Evolutionary conservation across 495 filamentous ascomycete species (phyloP).

Genomic region (Cryomyces minteri): DNA sequence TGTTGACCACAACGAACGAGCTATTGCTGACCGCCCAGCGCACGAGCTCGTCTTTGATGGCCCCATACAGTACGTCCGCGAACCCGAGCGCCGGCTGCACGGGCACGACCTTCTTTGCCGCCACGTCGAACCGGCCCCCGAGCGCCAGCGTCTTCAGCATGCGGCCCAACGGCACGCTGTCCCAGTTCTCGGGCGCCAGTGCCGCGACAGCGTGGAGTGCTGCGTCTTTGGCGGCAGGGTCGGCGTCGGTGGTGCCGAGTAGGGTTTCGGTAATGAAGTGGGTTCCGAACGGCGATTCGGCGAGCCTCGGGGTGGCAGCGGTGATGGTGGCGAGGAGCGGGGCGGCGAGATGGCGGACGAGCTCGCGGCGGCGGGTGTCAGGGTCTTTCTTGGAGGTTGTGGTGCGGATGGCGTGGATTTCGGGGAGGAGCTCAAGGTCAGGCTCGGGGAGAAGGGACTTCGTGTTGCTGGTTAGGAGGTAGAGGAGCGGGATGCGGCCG

Average conservation of each 20-base stretch:
- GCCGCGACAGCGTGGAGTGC: slow-evolving; percentile 55
- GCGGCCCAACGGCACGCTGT: slow-evolving; percentile 48
- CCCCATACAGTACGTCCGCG: slow-evolving; percentile 54
- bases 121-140: slow-evolving; percentile 65
- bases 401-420: slow-evolving; percentile 38
- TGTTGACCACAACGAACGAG: slow-evolving; percentile 60
- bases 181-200: slow-evolving; percentile 44
- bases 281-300: slow-evolving; percentile 61
- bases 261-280: slow-evolving; percentile 73
- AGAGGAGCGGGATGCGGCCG: slow-evolving; percentile 65
- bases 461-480: slow-evolving; percentile 56
- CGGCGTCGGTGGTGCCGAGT: slow-evolving; percentile 33
- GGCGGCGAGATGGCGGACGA: slow-evolving; percentile 48
- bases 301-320: slow-evolving; percentile 42
- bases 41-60: slow-evolving; percentile 53
- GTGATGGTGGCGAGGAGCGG: slow-evolving; percentile 53
- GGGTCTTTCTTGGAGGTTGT: slow-evolving; percentile 71
- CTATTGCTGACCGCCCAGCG: slow-evolving; percentile 76
- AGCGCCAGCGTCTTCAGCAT: slow-evolving; percentile 80
- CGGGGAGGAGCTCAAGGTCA: slow-evolving; percentile 46
- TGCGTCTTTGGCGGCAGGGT: slow-evolving; percentile 43
- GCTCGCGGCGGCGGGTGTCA: slow-evolving; percentile 51
- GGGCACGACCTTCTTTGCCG: slow-evolving; percentile 41
- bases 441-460: slow-evolving; percentile 47
- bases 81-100: slow-evolving; percentile 67